Evolutionary conservation across 176 grass and related monocot species (phyloP), one percentile per base, ranked within the genome.

Genomic region (Paspalum notatum): DNA sequence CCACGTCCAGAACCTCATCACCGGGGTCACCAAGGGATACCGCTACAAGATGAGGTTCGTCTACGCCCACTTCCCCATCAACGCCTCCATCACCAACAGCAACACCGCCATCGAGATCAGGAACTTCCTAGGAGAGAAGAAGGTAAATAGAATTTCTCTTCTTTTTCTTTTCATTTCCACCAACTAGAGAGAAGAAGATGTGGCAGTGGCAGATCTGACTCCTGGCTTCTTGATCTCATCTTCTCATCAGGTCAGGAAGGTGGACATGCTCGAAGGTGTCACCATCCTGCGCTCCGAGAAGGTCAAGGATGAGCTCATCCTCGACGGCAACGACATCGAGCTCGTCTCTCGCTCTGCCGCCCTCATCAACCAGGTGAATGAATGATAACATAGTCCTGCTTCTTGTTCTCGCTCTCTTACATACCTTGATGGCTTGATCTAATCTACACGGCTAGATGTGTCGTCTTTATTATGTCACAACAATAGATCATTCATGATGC

Each of bases 51-150:
- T 98, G 90, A 83, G 95, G 0, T 94, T 98, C 8, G 95, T 98
- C 2, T 98, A 94, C 17, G 92, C 92, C 3, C 95, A 98, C 66
- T 98, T 98, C 22, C 95, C 95, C 67, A 98, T 98, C 83, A 98
- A 98, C 59, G 95, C 95, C 2, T 89, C 90, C 83, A 98, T 98
- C 85, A 85, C 85, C 71, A 87, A 87, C 82, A 4, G 8, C 69
- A 98, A 64, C 87, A 64, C 39, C 25, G 84, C 71, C 50, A 98
- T 98, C 59, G 95, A 98, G 86, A 98, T 98, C 83, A 66, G 95
- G 12, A 98, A 98, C 78, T 98, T 98, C 60, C 86, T 98, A 0
- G 95, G 95, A 14, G 95, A 98, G 87, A 98, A 98, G 68, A 98
- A 76, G 92, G 95, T 97, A 68, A 5, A 32, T 32, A 0, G 6